Conservation (phyloP, 495 filamentous ascomycete species). For the Diplogelasinospora grovesii region DNA sequence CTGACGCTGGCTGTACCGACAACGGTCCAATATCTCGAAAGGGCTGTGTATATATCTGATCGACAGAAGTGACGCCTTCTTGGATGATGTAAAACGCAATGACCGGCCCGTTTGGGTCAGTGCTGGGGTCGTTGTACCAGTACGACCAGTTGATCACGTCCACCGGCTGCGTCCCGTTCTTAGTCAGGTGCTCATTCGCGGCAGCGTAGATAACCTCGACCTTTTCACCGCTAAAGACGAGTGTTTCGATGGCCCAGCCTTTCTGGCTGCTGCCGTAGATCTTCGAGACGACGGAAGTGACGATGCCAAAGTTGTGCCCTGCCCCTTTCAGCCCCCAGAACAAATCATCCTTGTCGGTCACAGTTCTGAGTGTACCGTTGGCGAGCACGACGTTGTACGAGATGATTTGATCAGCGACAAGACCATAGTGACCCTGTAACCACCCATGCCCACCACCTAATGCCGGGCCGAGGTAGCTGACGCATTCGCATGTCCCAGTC, state of each 20-base stretch:
- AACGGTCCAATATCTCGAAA: conserved; percentile 42
- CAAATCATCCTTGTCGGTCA: conserved; percentile 38
- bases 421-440: conserved; percentile 52
- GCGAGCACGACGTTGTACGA: conserved; percentile 50
- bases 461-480: conserved; percentile 45
- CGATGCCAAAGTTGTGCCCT: conserved; percentile 58
- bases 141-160: conserved; percentile 46
- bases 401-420: conserved; percentile 52
- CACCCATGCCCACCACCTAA: conserved; percentile 59
- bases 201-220: conserved; percentile 42
- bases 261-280: conserved; percentile 33
- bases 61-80: conserved; percentile 38
- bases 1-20: conserved; percentile 20
- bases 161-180: conserved; percentile 33
- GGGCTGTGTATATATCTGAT: conserved; percentile 34
- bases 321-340: conserved; percentile 54
- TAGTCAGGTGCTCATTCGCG: conserved; percentile 36
- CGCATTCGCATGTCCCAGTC: conserved; percentile 52
- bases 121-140: conserved; percentile 37
- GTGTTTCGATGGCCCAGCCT: conserved; percentile 38
- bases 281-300: conserved; percentile 42
- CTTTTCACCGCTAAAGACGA: conserved; percentile 43
- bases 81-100: conserved; percentile 48
- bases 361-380: conserved; percentile 40
- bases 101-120: conserved; percentile 35